These are phyloP conservation scores for Dentipellis fragilis DNA, from an alignment of 768 basidiomycete genomes.

Conservation along the genomic window DNA sequence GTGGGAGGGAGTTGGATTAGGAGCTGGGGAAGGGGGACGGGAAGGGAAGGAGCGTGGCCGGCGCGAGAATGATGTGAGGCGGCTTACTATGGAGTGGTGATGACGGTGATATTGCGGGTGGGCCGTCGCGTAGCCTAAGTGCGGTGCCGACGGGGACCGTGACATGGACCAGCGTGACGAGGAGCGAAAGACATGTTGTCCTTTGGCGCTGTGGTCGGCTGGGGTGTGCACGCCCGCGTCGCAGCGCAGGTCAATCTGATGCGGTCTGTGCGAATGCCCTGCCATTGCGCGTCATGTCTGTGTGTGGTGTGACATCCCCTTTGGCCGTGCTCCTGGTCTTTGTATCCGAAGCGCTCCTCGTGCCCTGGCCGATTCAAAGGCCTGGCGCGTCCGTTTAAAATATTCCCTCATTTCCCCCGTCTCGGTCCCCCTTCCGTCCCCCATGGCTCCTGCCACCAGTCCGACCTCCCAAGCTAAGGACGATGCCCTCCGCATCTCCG, in stretches of 20 bases:
- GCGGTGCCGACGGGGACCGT: slow-evolving; percentile 1
- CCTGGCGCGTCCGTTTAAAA: slow-evolving; percentile 38
- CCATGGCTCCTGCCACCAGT: slow-evolving; percentile 21
- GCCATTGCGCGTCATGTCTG: not conserved
- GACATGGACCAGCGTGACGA: not conserved
- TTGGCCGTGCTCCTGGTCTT: not conserved
- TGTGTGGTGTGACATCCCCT: too few species aligned
- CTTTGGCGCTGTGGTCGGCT: too few species aligned
- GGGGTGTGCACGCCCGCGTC: too few species aligned
- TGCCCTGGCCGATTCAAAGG: slow-evolving; percentile 51
- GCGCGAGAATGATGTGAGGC: not conserved
- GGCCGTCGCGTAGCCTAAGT: not conserved
- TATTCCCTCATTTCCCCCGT: slow-evolving; percentile 15
- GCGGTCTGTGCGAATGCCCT: slow-evolving; percentile 5
- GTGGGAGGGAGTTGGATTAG: not conserved
- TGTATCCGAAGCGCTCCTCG: slow-evolving; percentile 38
- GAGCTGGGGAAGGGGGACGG: slow-evolving; percentile 7
- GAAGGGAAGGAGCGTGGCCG: not conserved
- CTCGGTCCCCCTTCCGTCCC: slow-evolving; percentile 13
- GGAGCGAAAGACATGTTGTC: not conserved
- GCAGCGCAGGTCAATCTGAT: too few species aligned
- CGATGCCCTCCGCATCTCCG: slow-evolving; percentile 38
- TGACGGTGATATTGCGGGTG: not conserved
- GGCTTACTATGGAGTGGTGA: not conserved
- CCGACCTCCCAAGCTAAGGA: slow-evolving; percentile 24